phyloP scores from a whole-genome alignment of 371 early-diverging fungal genomes.

The Rhizopus sp. region DNA sequence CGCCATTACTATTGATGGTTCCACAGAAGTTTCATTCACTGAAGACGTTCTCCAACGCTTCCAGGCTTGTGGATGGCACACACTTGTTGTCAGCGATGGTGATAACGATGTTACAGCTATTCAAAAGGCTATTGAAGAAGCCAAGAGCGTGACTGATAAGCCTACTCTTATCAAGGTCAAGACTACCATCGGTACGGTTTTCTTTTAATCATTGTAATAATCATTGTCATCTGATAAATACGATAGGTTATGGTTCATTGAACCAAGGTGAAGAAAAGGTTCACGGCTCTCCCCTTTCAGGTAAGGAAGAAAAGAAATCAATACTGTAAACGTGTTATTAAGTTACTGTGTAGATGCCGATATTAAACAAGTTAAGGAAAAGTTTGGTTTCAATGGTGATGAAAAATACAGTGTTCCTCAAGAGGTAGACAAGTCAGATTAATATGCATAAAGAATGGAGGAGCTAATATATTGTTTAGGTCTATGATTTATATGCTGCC shows the following conservation, averaged over 20 bases:
- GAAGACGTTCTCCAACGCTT: constrained; percentile 94
- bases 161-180: constrained; percentile 88
- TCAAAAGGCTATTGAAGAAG: constrained; percentile 73
- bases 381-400: constrained; percentile 83
- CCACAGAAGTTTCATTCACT: constrained; percentile 88
- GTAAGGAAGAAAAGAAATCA: constrained; percentile 25
- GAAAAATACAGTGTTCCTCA: constrained; percentile 75
- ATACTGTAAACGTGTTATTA: not conserved
- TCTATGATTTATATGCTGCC: constrained; percentile 69
- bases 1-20: constrained; percentile 95
- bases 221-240: not conserved
- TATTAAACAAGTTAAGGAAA: constrained; percentile 83
- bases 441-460: not conserved
- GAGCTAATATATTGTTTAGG: constrained; percentile 19
- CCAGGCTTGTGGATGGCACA: constrained; percentile 95
- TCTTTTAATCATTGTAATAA: constrained; percentile 19
- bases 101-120: constrained; percentile 79
- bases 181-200: constrained; percentile 72
- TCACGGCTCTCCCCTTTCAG: constrained; percentile 89
- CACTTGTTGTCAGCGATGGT: constrained; percentile 80
- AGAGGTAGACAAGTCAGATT: constrained; percentile 30
- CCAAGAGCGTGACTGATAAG: constrained; percentile 83
- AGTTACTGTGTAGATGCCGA: constrained; percentile 66
- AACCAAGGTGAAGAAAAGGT: constrained; percentile 89
- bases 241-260: constrained; percentile 77